These are phyloP conservation scores for Vinca major DNA, from an alignment of 305 asterid species.

Conservation along the genomic window DNA sequence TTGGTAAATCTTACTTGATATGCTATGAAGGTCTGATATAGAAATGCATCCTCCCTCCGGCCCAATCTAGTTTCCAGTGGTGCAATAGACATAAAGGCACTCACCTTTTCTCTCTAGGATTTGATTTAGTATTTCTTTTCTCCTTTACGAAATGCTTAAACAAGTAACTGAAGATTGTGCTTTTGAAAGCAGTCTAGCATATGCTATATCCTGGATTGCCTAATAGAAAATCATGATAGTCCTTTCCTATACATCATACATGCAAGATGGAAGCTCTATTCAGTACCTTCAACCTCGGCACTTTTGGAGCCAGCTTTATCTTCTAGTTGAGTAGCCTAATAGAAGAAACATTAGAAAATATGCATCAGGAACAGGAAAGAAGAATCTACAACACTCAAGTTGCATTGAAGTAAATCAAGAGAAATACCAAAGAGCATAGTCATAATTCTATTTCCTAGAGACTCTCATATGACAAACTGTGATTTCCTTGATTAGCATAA, in stretches of 20 bases:
- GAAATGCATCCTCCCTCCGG: conserved; percentile 1
- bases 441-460: neutral
- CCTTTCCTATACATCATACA: neutral
- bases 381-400: neutral
- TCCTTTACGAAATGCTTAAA: neutral
- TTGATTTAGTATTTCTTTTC: neutral
- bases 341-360: neutral
- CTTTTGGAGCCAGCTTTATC: conserved; percentile 5
- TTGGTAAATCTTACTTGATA: neutral
- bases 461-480: neutral
- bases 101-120: neutral
- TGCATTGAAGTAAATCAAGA: neutral
- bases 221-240: neutral
- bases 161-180: neutral
- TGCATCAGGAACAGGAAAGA: neutral
- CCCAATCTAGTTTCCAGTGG: neutral
- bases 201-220: neutral
- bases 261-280: neutral
- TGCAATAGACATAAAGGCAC: conserved; percentile 2
- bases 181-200: neutral
- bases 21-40: neutral
- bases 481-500: neutral
- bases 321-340: conserved; percentile 10
- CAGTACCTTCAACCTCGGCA: conserved; percentile 12
- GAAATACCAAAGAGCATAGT: neutral